phyloP scores from a whole-genome alignment of 495 filamentous ascomycete genomes.

The Xylaria acuta region DNA sequence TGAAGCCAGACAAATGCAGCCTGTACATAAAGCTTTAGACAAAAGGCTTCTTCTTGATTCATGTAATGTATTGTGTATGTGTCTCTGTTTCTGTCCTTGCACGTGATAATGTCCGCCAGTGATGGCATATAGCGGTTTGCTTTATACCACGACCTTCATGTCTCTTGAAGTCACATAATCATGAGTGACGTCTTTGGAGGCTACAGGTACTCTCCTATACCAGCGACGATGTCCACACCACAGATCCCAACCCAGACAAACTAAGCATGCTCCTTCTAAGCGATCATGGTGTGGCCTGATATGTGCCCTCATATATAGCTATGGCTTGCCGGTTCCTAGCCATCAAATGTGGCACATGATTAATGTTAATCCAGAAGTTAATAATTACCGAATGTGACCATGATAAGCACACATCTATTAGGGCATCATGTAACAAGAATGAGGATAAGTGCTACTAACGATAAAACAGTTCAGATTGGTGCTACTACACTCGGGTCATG shows the following conservation, averaged over 20 bases:
- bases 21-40: constrained; percentile 31
- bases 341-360: background rate
- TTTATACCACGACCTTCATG: background rate
- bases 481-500: background rate
- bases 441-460: background rate
- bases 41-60: constrained; percentile 17
- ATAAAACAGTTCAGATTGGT: background rate
- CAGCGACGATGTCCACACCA: background rate
- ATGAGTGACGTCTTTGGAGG: background rate
- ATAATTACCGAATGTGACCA: background rate
- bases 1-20: constrained; percentile 22
- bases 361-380: background rate
- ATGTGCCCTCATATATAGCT: background rate
- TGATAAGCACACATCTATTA: background rate
- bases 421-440: background rate
- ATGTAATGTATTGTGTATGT: constrained; percentile 5
- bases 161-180: background rate
- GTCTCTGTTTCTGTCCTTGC: background rate
- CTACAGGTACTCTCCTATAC: background rate
- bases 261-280: background rate
- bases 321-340: background rate
- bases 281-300: background rate
- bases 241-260: background rate
- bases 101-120: too few species aligned
- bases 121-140: background rate